Conservation (phyloP, 2,329 filamentous ascomycete genomes). For the Arachnomyces sp. region DNA sequence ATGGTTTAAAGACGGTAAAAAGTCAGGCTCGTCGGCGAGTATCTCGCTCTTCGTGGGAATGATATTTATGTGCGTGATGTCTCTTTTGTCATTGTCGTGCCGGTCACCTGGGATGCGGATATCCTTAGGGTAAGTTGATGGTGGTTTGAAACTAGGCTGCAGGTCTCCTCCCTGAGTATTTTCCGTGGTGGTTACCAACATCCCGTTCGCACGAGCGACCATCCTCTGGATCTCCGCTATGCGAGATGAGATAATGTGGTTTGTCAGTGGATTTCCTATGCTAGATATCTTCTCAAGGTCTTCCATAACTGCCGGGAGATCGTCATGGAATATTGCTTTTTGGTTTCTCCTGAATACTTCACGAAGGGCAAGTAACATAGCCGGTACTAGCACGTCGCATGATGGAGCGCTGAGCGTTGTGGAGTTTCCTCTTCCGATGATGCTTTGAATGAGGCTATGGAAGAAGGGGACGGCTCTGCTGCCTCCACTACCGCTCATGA, state of each 20-base stretch:
- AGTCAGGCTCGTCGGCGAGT: not conserved
- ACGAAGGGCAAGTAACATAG: constrained; percentile 12
- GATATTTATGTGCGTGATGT: too few relatives aligned
- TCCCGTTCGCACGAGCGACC: constrained; percentile 7
- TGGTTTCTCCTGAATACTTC: constrained; percentile 16
- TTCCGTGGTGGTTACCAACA: not conserved
- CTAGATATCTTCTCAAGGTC: constrained; percentile 5
- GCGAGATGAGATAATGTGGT: constrained; percentile 2
- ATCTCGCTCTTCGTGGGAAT: too few relatives aligned
- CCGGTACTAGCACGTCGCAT: too few relatives aligned
- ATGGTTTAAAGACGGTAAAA: constrained; percentile 4
- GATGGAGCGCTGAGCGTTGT: constrained; percentile 7
- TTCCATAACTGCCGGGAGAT: constrained; percentile 15
- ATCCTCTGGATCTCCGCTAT: constrained; percentile 8
- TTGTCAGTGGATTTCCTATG: constrained; percentile 18
- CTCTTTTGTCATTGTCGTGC: constrained; percentile 7
- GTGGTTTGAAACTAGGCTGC: too few relatives aligned
- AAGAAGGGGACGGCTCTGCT: constrained; percentile 26
- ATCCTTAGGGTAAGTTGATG: not conserved
- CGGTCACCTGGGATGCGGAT: not conserved
- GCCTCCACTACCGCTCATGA: constrained; percentile 26
- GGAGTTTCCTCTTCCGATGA: constrained; percentile 9
- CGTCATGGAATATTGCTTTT: constrained; percentile 15
- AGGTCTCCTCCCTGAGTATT: too few relatives aligned
- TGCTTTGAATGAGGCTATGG: constrained; percentile 13